phyloP scores from a whole-genome alignment of 2,329 filamentous ascomycete genomes.

The Escovopsis sp. region DNA sequence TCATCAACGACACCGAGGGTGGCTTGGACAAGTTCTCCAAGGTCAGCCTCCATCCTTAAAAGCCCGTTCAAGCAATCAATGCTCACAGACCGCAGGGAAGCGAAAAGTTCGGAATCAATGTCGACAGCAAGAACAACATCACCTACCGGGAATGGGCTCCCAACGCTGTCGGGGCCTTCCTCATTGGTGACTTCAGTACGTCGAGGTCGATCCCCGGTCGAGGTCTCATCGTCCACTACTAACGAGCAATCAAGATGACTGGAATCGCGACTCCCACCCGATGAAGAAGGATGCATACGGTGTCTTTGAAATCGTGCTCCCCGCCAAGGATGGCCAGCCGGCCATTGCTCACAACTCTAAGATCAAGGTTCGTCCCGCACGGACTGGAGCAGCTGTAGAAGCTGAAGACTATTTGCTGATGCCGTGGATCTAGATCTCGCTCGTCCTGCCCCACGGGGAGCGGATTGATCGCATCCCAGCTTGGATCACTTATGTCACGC shows the following conservation, averaged over 20 bases:
- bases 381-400: background rate
- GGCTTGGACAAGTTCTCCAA: slow-evolving; percentile 83
- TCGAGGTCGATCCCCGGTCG: slow-evolving; percentile 1
- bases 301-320: slow-evolving; percentile 70
- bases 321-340: slow-evolving; percentile 55
- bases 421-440: slow-evolving; percentile 47
- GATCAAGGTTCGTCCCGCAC: slow-evolving; percentile 54
- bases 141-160: slow-evolving; percentile 93
- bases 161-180: slow-evolving; percentile 66
- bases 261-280: slow-evolving; percentile 67
- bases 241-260: slow-evolving; percentile 46
- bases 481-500: slow-evolving; percentile 96
- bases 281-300: slow-evolving; percentile 82
- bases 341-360: slow-evolving; percentile 89
- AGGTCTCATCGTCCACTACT: slow-evolving; percentile 9
- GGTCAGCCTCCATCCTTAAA: slow-evolving; percentile 26
- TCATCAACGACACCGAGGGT: slow-evolving; percentile 69
- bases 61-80: slow-evolving; percentile 7
- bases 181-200: slow-evolving; percentile 91
- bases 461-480: slow-evolving; percentile 78
- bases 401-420: background rate
- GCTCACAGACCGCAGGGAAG: slow-evolving; percentile 45
- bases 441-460: slow-evolving; percentile 65
- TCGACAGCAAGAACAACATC: slow-evolving; percentile 69
- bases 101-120: slow-evolving; percentile 75